A percentile compares a stretch with the other conserved stretches of the same genome.
These are phyloP conservation scores for Plectranthus barbatus DNA, from an alignment of 257 asterid genomes.

Conservation along the genomic window DNA sequence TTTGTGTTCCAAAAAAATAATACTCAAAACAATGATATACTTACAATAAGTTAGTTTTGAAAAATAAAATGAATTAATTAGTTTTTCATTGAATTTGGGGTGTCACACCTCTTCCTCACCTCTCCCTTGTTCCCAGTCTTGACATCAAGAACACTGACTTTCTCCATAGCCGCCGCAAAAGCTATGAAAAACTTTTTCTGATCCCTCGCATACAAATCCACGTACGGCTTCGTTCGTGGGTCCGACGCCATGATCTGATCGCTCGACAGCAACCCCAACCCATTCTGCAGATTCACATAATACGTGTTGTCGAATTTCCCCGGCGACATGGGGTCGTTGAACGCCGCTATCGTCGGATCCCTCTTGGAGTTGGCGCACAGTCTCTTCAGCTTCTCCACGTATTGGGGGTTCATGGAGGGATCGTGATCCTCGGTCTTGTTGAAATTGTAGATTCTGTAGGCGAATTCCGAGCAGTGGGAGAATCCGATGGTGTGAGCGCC, in stretches of 20 bases:
- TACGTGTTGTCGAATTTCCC: conserved; percentile 79
- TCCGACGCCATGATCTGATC: conserved; percentile 53
- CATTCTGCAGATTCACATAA: conserved; percentile 40
- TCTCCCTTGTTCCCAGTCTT: conserved; percentile 64
- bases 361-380: conserved; percentile 41
- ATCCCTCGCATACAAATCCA: conserved; percentile 61
- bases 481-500: conserved; percentile 90
- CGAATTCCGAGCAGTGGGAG: conserved; percentile 68
- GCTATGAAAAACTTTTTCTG: conserved; percentile 49
- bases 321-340: conserved; percentile 71
- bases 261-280: conserved; percentile 51
- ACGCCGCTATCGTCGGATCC: conserved; percentile 45
- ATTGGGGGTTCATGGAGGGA: conserved; percentile 52
- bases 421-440: conserved; percentile 29
- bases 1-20: too few relatives aligned
- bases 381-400: conserved; percentile 32
- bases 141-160: conserved; percentile 32
- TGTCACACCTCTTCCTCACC: conserved; percentile 79
- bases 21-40: too few relatives aligned
- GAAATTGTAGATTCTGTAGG: conserved; percentile 43
- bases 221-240: conserved; percentile 57
- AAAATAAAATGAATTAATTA: background rate
- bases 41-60: too few relatives aligned
- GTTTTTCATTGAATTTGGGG: conserved; percentile 23
- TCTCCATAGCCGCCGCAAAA: conserved; percentile 58